phyloP scores from a whole-genome alignment of 768 basidiomycete genomes.

The Agrocybe praecox region DNA sequence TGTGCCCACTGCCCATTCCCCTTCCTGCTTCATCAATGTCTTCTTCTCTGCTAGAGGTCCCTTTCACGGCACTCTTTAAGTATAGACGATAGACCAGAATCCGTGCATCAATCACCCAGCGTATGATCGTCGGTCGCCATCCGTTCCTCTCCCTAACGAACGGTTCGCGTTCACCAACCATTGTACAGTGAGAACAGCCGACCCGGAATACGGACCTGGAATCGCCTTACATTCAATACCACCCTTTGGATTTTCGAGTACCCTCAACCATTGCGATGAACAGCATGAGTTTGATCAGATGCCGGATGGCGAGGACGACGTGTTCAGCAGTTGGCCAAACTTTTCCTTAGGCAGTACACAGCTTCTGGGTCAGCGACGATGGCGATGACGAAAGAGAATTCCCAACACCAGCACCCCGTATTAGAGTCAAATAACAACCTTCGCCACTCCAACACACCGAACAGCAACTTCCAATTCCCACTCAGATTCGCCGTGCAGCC shows the following conservation, averaged over 20 bases:
- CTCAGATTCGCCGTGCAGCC: neutral
- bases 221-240: slow-evolving; percentile 48
- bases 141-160: slow-evolving; percentile 63
- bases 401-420: no score
- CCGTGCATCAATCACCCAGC: no score
- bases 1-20: neutral
- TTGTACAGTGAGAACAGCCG: neutral
- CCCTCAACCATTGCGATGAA: slow-evolving; percentile 5
- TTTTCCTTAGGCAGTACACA: neutral
- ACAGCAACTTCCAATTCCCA: no score
- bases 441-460: no score
- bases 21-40: no score
- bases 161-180: slow-evolving; percentile 26
- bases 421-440: no score
- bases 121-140: slow-evolving; percentile 63
- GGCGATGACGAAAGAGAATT: neutral
- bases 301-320: neutral
- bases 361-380: neutral
- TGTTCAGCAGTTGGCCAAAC: slow-evolving; percentile 7
- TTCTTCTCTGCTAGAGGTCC: neutral
- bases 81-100: slow-evolving; percentile 1
- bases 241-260: slow-evolving; percentile 36
- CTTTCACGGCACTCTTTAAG: neutral
- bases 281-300: neutral
- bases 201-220: slow-evolving; percentile 24